These are phyloP conservation scores for Uronychia setigera DNA, from an alignment of 73 alveolate genomes.

Conservation along the genomic window DNA sequence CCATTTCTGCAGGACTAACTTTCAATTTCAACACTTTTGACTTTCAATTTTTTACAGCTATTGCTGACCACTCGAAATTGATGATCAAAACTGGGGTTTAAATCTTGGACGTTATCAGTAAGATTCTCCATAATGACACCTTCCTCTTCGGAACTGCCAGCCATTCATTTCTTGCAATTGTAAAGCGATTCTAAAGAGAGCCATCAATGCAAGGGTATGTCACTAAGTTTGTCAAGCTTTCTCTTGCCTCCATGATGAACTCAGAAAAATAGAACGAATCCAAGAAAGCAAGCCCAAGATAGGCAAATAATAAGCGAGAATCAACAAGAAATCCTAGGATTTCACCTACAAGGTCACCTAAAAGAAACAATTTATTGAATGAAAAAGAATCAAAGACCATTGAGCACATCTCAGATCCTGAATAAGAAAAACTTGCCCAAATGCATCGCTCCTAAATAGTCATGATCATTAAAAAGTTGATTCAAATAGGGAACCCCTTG, in stretches of 20 bases:
- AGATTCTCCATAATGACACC: slow-evolving; percentile 75
- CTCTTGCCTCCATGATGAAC: slow-evolving; percentile 21
- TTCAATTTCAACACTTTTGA: slow-evolving; percentile 81
- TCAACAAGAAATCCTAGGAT: neutral
- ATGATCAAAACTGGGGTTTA: slow-evolving; percentile 78
- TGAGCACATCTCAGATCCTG: slow-evolving; percentile 14
- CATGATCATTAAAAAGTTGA: neutral
- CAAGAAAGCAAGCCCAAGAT: neutral
- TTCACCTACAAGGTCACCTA: neutral
- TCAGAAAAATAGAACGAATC: slow-evolving; percentile 35
- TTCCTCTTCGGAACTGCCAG: slow-evolving; percentile 42
- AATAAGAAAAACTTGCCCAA: slow-evolving; percentile 11
- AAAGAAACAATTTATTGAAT: neutral
- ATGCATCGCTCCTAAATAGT: slow-evolving; percentile 6
- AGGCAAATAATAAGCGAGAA: neutral
- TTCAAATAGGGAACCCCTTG: neutral
- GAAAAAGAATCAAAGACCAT: neutral
- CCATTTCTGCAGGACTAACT: slow-evolving; percentile 44
- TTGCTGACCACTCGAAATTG: slow-evolving; percentile 90
- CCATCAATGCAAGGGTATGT: slow-evolving; percentile 51
- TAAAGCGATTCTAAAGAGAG: slow-evolving; percentile 44
- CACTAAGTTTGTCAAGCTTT: slow-evolving; percentile 14
- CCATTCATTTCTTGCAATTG: slow-evolving; percentile 18
- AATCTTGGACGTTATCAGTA: slow-evolving; percentile 85
- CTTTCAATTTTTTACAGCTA: slow-evolving; percentile 78